phyloP scores from a whole-genome alignment of 768 basidiomycete species.

The Boletus speciosus region DNA sequence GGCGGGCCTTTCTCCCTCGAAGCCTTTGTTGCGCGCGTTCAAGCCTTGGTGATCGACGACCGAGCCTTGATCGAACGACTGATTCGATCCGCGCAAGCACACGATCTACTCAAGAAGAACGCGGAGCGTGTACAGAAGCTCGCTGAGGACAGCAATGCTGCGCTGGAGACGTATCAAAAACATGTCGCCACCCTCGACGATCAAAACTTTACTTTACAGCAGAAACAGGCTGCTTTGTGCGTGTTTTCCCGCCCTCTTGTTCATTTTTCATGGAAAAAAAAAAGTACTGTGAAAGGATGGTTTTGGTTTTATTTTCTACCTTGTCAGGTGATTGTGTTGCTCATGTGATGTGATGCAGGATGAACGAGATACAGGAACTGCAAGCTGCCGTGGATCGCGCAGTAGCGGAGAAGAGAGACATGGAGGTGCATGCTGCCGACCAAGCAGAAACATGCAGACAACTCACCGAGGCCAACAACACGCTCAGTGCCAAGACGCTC shows the following conservation, averaged over 20 bases:
- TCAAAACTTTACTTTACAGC: slow-evolving; percentile 52
- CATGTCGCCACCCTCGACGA: slow-evolving; percentile 81
- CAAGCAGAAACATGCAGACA: slow-evolving; percentile 72
- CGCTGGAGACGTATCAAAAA: slow-evolving; percentile 87
- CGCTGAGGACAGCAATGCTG: slow-evolving; percentile 74
- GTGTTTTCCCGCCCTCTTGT: slow-evolving; percentile 27
- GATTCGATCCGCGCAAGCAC: slow-evolving; percentile 81
- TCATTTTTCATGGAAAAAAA: neutral
- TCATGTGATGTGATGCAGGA: slow-evolving; percentile 36
- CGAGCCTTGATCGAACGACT: slow-evolving; percentile 79
- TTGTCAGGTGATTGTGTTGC: neutral
- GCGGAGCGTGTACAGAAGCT: slow-evolving; percentile 90
- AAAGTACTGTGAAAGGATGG: neutral
- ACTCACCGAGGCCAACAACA: slow-evolving; percentile 75
- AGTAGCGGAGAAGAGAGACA: slow-evolving; percentile 57
- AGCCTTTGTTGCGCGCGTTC: slow-evolving; percentile 72
- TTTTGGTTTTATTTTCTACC: neutral
- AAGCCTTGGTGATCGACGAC: slow-evolving; percentile 80
- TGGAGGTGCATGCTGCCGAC: slow-evolving; percentile 66
- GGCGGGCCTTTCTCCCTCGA: slow-evolving; percentile 58
- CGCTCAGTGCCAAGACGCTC: slow-evolving; percentile 68
- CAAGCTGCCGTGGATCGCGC: slow-evolving; percentile 60
- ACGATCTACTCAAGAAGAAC: slow-evolving; percentile 88
- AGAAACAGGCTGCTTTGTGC: slow-evolving; percentile 57
- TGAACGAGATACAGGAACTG: slow-evolving; percentile 62